These are phyloP conservation scores for Fusarium solani-melongenae DNA, from an alignment of 2,329 filamentous ascomycete species.

Conservation along the genomic window DNA sequence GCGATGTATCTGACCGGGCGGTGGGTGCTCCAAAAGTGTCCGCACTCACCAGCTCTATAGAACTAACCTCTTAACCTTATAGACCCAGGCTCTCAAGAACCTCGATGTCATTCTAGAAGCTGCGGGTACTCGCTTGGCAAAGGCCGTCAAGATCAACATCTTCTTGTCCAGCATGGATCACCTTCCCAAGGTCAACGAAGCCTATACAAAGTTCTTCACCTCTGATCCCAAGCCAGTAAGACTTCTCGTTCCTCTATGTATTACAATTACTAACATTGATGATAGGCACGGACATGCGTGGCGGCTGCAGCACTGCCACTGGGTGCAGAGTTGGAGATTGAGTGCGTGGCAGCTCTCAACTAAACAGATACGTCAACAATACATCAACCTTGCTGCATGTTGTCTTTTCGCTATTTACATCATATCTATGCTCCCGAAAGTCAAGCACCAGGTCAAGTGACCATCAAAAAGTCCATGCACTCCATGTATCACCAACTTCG, in stretches of 20 bases:
- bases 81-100: background rate
- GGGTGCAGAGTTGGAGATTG: constrained; percentile 78
- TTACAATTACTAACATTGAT: constrained; percentile 44
- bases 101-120: constrained; percentile 69
- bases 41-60: background rate
- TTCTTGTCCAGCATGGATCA: constrained; percentile 74
- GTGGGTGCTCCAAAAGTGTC: background rate
- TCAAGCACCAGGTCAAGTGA: background rate
- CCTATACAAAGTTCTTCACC: background rate
- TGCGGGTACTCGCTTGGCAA: constrained; percentile 67
- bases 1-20: background rate
- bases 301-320: constrained; percentile 79
- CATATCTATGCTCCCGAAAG: background rate
- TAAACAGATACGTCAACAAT: background rate
- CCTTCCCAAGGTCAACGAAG: constrained; percentile 66
- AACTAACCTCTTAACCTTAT: background rate
- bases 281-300: constrained; percentile 71
- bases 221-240: background rate
- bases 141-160: constrained; percentile 75
- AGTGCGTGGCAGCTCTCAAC: constrained; percentile 48
- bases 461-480: background rate
- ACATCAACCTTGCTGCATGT: background rate
- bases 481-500: background rate
- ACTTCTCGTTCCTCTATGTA: background rate
- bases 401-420: background rate